A percentile compares a stretch with the other conserved stretches of the same genome.
Evolutionary conservation across 192 early-diverging fungal genomes (phyloP).

Genomic region (Helicostylum pulchrum): DNA sequence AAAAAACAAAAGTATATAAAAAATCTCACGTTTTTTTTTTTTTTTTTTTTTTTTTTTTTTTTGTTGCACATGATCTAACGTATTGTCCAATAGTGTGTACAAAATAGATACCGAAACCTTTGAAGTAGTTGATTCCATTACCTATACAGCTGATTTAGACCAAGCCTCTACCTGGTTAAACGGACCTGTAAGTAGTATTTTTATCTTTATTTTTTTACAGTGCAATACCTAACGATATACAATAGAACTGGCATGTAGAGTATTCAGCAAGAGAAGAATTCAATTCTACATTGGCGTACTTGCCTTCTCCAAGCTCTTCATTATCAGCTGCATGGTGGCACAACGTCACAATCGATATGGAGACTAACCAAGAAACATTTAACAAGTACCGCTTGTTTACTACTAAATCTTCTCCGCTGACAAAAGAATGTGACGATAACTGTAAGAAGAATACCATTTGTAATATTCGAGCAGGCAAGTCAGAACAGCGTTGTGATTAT

Average conservation of each 20-base stretch:
- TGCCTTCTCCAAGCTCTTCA: slow-evolving; percentile 26
- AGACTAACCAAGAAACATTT: slow-evolving; percentile 34
- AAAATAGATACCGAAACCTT: slow-evolving; percentile 51
- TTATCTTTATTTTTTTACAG: not conserved
- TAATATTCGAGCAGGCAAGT: slow-evolving; percentile 36
- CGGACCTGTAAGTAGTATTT: slow-evolving; percentile 24
- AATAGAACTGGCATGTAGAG: slow-evolving; percentile 52
- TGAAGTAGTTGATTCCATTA: slow-evolving; percentile 51
- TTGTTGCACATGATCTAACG: not conserved
- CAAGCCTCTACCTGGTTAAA: slow-evolving; percentile 38
- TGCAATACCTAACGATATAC: not conserved
- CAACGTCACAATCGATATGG: slow-evolving; percentile 44
- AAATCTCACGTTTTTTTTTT: not conserved
- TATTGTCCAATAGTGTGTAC: slow-evolving; percentile 38
- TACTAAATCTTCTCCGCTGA: slow-evolving; percentile 34
- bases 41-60: not conserved
- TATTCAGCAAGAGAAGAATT: slow-evolving; percentile 49
- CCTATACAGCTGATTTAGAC: slow-evolving; percentile 50
- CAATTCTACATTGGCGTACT: slow-evolving; percentile 15
- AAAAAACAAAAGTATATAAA: not conserved
- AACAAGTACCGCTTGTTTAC: slow-evolving; percentile 43
- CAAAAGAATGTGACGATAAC: slow-evolving; percentile 21
- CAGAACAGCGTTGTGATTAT: slow-evolving; percentile 38
- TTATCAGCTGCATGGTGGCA: slow-evolving; percentile 52
- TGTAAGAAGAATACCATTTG: slow-evolving; percentile 31